Evolutionary conservation across 345 rosid species (phyloP), one percentile per base, ranked within the genome.

Genomic region (Gynandropsis gynandra): DNA sequence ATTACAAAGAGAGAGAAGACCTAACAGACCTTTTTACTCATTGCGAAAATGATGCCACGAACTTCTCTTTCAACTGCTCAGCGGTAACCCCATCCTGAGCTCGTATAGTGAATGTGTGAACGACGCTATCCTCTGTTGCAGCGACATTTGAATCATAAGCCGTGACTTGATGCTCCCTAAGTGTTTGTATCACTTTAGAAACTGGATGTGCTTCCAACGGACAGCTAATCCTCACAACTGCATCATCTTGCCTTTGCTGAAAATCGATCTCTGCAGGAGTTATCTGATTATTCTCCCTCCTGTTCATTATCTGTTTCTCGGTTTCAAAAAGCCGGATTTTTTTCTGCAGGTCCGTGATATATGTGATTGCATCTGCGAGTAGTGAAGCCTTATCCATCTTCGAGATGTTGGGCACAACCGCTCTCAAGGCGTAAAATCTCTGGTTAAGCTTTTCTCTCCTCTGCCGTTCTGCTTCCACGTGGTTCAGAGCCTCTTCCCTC

Each of bases 401-500:
- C 42, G 97, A 89, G 70, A 85, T 89, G 71, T 85, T 89, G 12
- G 97, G 95, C 14, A 85, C 97, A 33, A 89, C 93, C 1, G 95
- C 90, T 57, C 97, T 68, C 61, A 86, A 69, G 0, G 95, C 95
- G 52, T 92, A 92, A 63, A 92, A 92, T 56, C 95, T 80, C 74
- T 92, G 99, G 72, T 87, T 92, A 47, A 92, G 87, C 72, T 92
- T 90, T 65, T 92, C 95, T 44, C 96, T 83, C 69, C 98, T 79
- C 64, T 92, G 96, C 11, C 98, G 59, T 61, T 92, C 97, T 0
- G 99, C 99, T 75, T 87, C 95, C 40, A 92, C 95, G 2, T 92
- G 99, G 72, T 87, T 92, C 54, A 92, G 52, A 0, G 98, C 93
- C 68, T 92, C 98, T 66, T 87, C 97, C 61, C 98, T 78, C 27